A percentile compares a stretch with the other conserved stretches of the same genome.
Evolutionary conservation across 768 basidiomycete species (phyloP).

Genomic region (Neoboletus magnificus): DNA sequence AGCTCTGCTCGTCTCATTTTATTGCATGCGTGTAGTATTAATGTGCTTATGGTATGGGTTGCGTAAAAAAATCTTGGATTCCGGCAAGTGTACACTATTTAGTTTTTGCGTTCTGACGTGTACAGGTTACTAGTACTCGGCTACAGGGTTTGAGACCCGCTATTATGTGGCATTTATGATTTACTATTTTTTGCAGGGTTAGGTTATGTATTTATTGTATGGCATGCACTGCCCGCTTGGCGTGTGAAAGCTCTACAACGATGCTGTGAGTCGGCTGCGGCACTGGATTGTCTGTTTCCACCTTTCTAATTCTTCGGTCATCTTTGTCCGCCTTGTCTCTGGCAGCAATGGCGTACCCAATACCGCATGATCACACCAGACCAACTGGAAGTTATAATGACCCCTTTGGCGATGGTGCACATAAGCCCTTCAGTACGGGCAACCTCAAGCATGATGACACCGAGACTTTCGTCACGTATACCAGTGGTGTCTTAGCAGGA

Average conservation of each 20-base stretch:
- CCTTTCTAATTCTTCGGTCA: neutral
- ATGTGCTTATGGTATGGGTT: too few relatives aligned
- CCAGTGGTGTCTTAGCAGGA: conserved; percentile 18
- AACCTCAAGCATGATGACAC: conserved; percentile 15
- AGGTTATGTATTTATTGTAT: neutral
- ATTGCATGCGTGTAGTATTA: too few relatives aligned
- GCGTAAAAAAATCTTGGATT: too few relatives aligned
- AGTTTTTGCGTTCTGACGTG: too few relatives aligned
- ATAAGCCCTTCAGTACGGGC: conserved; percentile 19
- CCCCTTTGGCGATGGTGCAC: conserved; percentile 26
- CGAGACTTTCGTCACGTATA: conserved; percentile 18
- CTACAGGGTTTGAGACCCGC: too few relatives aligned
- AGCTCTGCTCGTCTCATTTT: too few relatives aligned
- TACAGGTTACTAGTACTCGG: too few relatives aligned
- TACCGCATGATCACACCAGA: conserved; percentile 6
- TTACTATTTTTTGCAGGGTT: neutral
- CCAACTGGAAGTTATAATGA: conserved; percentile 17
- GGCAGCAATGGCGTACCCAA: conserved; percentile 24
- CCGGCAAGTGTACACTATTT: too few relatives aligned
- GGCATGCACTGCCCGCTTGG: neutral
- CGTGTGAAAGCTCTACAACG: conserved; percentile 18
- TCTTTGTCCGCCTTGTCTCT: conserved; percentile 19
- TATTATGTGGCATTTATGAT: neutral
- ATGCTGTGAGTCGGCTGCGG: conserved; percentile 1
- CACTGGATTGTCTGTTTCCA: neutral